Base-by-base conservation (phyloP, 202 grass and related monocot genomes). In the Bolboschoenoplectus hybrid region DNA sequence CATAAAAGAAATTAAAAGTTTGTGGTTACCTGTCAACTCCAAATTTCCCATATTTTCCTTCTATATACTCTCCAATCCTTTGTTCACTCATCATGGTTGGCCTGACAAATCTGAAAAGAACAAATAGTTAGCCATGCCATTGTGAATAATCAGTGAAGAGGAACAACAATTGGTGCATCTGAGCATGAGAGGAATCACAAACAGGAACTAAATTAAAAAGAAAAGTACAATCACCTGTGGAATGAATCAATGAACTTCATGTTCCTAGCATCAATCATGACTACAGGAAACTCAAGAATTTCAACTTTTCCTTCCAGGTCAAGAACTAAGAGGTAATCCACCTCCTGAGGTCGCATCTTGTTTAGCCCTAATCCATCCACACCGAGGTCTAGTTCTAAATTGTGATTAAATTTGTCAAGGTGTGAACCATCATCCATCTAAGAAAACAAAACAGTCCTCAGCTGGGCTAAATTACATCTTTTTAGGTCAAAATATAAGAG, bases 271-370 rank as follows among this genome's bases (percentile, higher is more conserved):
- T 98, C 89, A 76, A 98, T 94, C 96, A 98, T 94, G 71, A 94
- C 32, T 68, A 98, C 90, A n/a, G 89, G 91, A 83, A 98, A 98
- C 84, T 95, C 91, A 87, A 98, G 91, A 94, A 98, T 95, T 84
- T 98, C 93, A 75, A 98, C 96, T 90, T 89, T 93, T n/a, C 96
- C 96, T 91, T 98, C 93, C 74, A 95, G 90, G 88, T 98, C 91
- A 87, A 95, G 90, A 86, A 98, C 86, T 61, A 98, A 82, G 47
- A 98, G 87, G 34, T 95, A 95, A 85, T 95, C 93, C 43, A 94
- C 32, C 84, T 94, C 91, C 82, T 95, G 91, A 86, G 58, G 87
- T 67, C 82, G 88, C 80, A 92, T 67, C 71, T 91, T 92, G 69
- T 95, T 86, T 51, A 67, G n/a, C 32, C 32, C 80, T 71, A 81